phyloP scores from a whole-genome alignment of 106 monocot species.

The Dendrobium officinale region DNA sequence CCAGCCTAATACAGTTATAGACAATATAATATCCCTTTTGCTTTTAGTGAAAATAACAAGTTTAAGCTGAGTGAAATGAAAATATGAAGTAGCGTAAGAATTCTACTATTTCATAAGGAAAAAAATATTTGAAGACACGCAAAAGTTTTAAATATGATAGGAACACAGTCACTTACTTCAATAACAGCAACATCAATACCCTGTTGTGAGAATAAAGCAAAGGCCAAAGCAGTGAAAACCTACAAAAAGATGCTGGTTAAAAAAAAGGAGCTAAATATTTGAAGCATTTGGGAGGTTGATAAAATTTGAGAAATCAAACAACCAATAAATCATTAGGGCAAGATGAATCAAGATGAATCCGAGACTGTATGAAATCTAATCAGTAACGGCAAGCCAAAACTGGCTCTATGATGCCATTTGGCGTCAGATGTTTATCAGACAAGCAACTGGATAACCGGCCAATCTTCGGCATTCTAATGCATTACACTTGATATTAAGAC shows the following conservation, averaged over 20 bases:
- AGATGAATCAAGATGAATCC: not conserved
- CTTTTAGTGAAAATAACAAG: not conserved
- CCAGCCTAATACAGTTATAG: slow-evolving; percentile 54
- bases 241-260: slow-evolving; percentile 23
- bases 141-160: not conserved
- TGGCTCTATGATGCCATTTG: not conserved
- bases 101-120: not conserved
- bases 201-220: slow-evolving; percentile 64
- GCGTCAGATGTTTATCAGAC: not conserved
- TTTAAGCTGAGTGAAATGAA: not conserved
- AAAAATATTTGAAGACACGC: not conserved
- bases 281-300: not conserved
- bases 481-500: not conserved
- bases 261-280: not conserved
- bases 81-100: not conserved
- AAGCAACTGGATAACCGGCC: not conserved
- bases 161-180: slow-evolving; percentile 45
- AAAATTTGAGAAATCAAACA: not conserved
- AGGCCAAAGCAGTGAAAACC: slow-evolving; percentile 90
- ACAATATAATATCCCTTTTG: not conserved
- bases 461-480: not conserved
- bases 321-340: not conserved
- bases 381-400: not conserved
- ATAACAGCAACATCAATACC: slow-evolving; percentile 82
- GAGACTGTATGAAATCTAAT: not conserved